Conservation (phyloP, 2,329 filamentous ascomycete genomes). For the Fusarium hainanense region DNA sequence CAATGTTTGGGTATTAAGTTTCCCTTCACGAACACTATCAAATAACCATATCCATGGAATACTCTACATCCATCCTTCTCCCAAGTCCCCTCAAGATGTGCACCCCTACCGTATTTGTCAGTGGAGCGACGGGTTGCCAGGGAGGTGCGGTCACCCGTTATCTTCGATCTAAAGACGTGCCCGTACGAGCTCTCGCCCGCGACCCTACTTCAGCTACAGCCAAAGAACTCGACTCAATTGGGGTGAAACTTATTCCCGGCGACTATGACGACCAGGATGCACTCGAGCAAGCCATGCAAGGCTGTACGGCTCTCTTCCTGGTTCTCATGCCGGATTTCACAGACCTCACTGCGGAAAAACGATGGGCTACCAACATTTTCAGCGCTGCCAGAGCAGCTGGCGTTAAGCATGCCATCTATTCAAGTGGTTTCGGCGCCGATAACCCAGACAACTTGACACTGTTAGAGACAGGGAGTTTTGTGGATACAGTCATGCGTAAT, state of each 20-base stretch:
- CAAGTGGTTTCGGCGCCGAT: slow-evolving; percentile 48
- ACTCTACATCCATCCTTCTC: neutral
- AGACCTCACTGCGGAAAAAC: slow-evolving; percentile 47
- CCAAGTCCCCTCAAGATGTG: slow-evolving; percentile 43
- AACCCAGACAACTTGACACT: slow-evolving; percentile 44
- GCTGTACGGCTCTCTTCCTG: slow-evolving; percentile 50
- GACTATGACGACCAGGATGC: slow-evolving; percentile 49
- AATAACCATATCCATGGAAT: neutral
- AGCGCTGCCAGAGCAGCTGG: slow-evolving; percentile 53
- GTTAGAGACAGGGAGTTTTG: slow-evolving; percentile 45
- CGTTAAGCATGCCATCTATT: slow-evolving; percentile 53
- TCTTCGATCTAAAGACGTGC: slow-evolving; percentile 48
- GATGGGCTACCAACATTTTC: slow-evolving; percentile 49
- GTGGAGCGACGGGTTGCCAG: slow-evolving; percentile 55
- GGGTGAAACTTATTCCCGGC: slow-evolving; percentile 50
- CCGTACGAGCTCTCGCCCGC: slow-evolving; percentile 52
- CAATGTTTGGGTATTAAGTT: neutral
- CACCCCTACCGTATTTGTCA: slow-evolving; percentile 52
- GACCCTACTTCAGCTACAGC: slow-evolving; percentile 47
- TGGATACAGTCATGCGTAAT: slow-evolving; percentile 48
- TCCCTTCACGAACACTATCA: neutral
- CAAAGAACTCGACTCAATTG: slow-evolving; percentile 45
- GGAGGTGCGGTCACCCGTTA: slow-evolving; percentile 52
- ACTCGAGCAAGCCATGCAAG: slow-evolving; percentile 46
- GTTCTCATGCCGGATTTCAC: slow-evolving; percentile 49